Base-by-base conservation (phyloP, 352 stramenopile species). In the Phytophthora kernoviae region DNA sequence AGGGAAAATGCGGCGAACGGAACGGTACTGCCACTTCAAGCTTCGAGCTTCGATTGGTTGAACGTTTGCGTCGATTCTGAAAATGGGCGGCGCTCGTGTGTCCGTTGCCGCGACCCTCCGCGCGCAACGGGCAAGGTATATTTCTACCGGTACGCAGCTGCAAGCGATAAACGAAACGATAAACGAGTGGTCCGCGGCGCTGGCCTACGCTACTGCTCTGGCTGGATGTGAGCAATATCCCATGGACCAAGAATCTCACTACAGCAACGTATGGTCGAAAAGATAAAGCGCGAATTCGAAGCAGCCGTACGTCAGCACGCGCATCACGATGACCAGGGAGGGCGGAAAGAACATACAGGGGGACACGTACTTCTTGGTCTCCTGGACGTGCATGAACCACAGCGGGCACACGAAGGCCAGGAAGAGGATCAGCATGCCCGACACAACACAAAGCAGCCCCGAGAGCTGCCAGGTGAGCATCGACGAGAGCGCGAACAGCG, bases 241-340 rank as follows among this genome's bases (percentile, higher is more conserved):
- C 91, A 98, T 2, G 91, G 91, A 0, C 91, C 91, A 30, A 94
- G 73, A 68, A 97, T 96, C 60, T 94, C 78, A 54, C 86, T 94
- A 49, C 24, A 62, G 66, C 57, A 46, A 68, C 42, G 15, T 17
- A n/a, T 37, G n/a, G 11, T 26, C 15, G 44, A n/a, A 10, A 3
- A 47, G 18, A 12, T 18, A n/a, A 47, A 5, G 27, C 5, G 15
- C 41, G 18, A 44, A 44, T 12, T 47, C 2, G 10, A 26, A 33
- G 49, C 34, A 44, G 26, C 43, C 42, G 24, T 59, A 45, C 54
- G 58, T 74, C 58, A 74, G 70, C 54, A 11, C 36, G 30, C 24
- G 21, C 22, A 60, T 41, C 53, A 21, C 18, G 55, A 66, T 62
- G 46, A 52, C 33, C 32, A 11, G 21, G 21, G 21, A 46, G 24